These are phyloP conservation scores for Diplogelasinospora grovesii DNA, from an alignment of 495 filamentous ascomycete species.

Conservation along the genomic window DNA sequence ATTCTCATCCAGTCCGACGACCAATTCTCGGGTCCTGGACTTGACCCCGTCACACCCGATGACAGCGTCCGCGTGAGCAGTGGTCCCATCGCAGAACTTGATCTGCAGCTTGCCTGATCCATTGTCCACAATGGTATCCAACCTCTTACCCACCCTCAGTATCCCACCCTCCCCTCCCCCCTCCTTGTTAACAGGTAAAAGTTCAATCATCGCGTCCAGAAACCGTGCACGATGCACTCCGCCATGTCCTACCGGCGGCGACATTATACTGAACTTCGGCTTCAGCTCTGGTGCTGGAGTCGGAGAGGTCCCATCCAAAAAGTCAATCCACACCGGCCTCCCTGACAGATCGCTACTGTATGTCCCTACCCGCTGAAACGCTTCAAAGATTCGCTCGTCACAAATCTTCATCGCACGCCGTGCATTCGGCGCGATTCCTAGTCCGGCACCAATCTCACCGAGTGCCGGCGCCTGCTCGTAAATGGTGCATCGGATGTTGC, in stretches of 20 bases:
- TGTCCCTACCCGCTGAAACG: slow-evolving; percentile 16
- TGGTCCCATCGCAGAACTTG: slow-evolving; percentile 49
- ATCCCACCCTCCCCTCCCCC: too few relatives aligned
- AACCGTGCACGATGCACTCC: slow-evolving; percentile 53
- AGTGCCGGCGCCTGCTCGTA: slow-evolving; percentile 48
- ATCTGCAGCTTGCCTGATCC: slow-evolving; percentile 38
- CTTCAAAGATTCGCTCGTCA: slow-evolving; percentile 1
- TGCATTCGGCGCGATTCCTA: slow-evolving; percentile 55
- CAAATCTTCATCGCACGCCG: slow-evolving; percentile 45
- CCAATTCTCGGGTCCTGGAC: slow-evolving; percentile 18
- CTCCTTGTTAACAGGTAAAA: too few relatives aligned
- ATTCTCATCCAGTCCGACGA: slow-evolving; percentile 29
- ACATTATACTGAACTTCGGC: slow-evolving; percentile 16
- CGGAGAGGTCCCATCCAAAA: slow-evolving; percentile 11
- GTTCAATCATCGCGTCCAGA: slow-evolving; percentile 49
- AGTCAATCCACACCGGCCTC: slow-evolving; percentile 14
- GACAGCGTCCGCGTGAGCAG: slow-evolving; percentile 46
- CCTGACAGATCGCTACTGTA: background rate
- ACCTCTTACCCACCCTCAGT: slow-evolving; percentile 39
- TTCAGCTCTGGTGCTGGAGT: slow-evolving; percentile 1
- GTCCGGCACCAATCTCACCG: slow-evolving; percentile 55
- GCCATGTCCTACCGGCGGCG: slow-evolving; percentile 15
- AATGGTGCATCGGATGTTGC: slow-evolving; percentile 38
- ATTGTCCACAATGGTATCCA: slow-evolving; percentile 23
- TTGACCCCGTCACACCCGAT: slow-evolving; percentile 57